Conservation (phyloP, 2,329 filamentous ascomycete genomes). For the Botrytis deweyae region DNA sequence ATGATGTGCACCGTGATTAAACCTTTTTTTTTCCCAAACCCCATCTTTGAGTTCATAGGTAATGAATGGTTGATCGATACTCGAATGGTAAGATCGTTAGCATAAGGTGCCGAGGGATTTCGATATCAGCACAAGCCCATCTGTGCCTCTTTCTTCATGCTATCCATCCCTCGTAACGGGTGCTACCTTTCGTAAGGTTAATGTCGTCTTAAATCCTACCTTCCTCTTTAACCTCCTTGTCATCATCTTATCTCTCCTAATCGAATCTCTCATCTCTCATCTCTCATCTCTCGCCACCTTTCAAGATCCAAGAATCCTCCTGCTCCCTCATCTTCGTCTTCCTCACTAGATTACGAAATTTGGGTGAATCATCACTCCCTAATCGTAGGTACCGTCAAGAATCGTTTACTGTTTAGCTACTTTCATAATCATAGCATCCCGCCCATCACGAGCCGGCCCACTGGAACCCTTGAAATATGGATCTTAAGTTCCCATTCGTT, state of each 20-base stretch:
- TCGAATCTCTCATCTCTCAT: background rate
- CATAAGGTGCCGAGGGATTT: constrained; percentile 2
- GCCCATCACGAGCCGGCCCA: constrained; percentile 7
- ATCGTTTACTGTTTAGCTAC: background rate
- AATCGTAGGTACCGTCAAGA: background rate
- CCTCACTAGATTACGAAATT: background rate
- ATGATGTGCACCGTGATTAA: constrained; percentile 14
- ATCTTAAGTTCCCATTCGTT: constrained; percentile 4
- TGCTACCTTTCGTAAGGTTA: constrained; percentile 7
- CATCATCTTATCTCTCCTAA: background rate
- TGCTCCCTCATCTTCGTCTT: background rate
- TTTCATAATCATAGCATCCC: background rate
- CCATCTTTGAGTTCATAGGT: background rate
- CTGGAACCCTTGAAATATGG: constrained; percentile 15
- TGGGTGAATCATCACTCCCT: background rate
- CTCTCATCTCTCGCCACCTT: background rate
- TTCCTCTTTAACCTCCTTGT: background rate
- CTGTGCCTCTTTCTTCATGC: constrained; percentile 11
- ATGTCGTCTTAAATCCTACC: constrained; percentile 9
- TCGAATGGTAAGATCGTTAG: constrained; percentile 1
- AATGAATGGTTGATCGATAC: constrained; percentile 4
- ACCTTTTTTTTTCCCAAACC: background rate
- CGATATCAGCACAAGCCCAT: constrained; percentile 8
- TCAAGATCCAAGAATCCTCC: background rate
- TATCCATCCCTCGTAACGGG: constrained; percentile 7